Evolutionary conservation across 1,284 basidiomycete genomes (phyloP).

Genomic region (Mycena citricolor): DNA sequence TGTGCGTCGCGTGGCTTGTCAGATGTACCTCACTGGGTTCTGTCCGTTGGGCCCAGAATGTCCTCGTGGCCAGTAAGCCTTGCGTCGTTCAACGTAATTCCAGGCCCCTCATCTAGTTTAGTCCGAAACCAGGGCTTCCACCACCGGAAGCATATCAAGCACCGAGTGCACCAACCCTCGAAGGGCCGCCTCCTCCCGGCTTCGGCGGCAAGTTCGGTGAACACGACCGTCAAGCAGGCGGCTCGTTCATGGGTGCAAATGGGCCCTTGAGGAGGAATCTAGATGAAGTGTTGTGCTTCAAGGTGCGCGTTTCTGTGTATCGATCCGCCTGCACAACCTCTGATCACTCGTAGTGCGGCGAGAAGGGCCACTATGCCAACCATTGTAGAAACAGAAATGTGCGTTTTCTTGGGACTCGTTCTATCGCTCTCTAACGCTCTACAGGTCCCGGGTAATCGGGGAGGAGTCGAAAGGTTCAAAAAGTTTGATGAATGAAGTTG

Average conservation of each 20-base stretch:
- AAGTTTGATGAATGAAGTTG: conserved; percentile 42
- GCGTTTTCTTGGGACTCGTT: background rate
- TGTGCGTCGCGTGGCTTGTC: conserved; percentile 87
- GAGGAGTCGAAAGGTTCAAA: conserved; percentile 58
- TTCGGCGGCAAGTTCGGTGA: conserved; percentile 86
- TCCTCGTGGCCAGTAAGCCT: conserved; percentile 84
- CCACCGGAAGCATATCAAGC: conserved; percentile 77
- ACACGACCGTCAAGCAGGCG: conserved; percentile 61
- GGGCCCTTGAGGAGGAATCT: conserved; percentile 68
- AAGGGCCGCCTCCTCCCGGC: conserved; percentile 90
- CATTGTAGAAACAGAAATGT: conserved; percentile 85
- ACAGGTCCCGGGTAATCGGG: conserved; percentile 65
- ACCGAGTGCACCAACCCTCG: conserved; percentile 72
- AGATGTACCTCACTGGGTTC: conserved; percentile 90
- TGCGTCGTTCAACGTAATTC: conserved; percentile 12
- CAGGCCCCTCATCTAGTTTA: conserved; percentile 35
- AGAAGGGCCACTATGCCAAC: conserved; percentile 95
- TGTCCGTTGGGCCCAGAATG: conserved; percentile 95
- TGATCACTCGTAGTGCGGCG: conserved; percentile 62
- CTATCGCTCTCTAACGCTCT: background rate
- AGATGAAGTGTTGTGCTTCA: conserved; percentile 89
- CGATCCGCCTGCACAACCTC: background rate
- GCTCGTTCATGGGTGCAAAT: conserved; percentile 35
- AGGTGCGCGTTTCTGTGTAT: conserved; percentile 45
- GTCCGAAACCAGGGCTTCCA: conserved; percentile 75